A percentile compares a stretch with the other conserved stretches of the same genome.
These are phyloP conservation scores for Nemania sp. DNA, from an alignment of 2,329 filamentous ascomycete species.

Conservation along the genomic window DNA sequence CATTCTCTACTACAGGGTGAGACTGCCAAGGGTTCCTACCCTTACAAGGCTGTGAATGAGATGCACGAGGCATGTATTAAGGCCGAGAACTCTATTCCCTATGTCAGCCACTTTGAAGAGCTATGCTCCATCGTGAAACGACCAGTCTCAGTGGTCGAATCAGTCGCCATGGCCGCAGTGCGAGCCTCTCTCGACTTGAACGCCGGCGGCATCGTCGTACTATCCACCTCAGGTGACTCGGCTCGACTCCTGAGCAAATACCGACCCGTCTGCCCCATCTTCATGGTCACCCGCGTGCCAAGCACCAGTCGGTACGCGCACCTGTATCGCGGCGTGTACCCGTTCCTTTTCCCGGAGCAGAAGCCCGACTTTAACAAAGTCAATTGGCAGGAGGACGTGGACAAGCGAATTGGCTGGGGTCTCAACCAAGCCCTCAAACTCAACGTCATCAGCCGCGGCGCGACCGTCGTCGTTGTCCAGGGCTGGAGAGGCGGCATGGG, in stretches of 20 bases:
- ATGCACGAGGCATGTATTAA: constrained; percentile 98
- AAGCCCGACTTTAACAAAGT: constrained; percentile 94
- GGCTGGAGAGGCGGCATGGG: constrained; percentile 92
- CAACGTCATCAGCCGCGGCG: constrained; percentile 71
- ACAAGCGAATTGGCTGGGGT: constrained; percentile 96
- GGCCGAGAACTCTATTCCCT: constrained; percentile 96
- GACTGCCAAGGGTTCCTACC: constrained; percentile 97
- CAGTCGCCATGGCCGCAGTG: constrained; percentile 95
- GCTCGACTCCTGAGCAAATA: constrained; percentile 97
- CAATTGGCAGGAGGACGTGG: constrained; percentile 99
- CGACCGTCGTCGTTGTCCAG: constrained; percentile 81
- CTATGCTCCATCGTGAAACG: constrained; percentile 81
- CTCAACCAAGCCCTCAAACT: constrained; percentile 86
- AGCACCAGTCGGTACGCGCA: constrained; percentile 88
- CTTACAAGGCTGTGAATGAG: constrained; percentile 88
- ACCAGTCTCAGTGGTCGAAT: constrained; percentile 87
- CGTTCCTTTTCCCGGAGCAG: constrained; percentile 88
- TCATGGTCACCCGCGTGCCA: constrained; percentile 94
- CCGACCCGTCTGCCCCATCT: constrained; percentile 97
- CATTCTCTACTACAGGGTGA: constrained; percentile 64
- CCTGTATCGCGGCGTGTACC: constrained; percentile 96
- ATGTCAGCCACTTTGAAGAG: constrained; percentile 96
- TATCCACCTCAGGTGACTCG: constrained; percentile 94
- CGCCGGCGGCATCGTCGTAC: constrained; percentile 91
- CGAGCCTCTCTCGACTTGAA: constrained; percentile 95